Evolutionary conservation across 2,329 filamentous ascomycete genomes (phyloP).

Genomic region (Chaetomium sp.): DNA sequence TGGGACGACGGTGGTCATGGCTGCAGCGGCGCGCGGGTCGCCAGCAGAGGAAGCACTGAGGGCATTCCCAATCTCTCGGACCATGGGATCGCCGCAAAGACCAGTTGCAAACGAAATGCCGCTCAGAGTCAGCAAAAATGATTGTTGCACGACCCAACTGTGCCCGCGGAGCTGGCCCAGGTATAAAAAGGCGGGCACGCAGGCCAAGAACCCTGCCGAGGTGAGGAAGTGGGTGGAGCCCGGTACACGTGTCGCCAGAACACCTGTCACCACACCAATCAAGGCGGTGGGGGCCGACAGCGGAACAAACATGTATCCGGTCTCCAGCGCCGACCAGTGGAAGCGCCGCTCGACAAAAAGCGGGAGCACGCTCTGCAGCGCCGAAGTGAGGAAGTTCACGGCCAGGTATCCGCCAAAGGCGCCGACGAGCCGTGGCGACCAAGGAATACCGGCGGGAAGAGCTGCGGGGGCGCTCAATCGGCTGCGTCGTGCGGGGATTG

Average conservation of each 20-base stretch:
- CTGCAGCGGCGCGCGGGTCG: constrained; percentile 10
- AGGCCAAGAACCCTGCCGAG: constrained; percentile 17
- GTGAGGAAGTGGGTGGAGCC: constrained; percentile 17
- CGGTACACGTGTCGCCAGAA: constrained; percentile 11
- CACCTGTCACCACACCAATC: constrained; percentile 14
- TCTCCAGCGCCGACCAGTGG: constrained; percentile 14
- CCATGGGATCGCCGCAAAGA: constrained; percentile 19
- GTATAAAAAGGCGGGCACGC: constrained; percentile 16
- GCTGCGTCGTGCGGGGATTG: neutral
- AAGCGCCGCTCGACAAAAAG: constrained; percentile 16
- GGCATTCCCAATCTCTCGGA: constrained; percentile 15
- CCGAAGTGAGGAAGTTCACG: constrained; percentile 16
- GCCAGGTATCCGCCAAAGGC: constrained; percentile 19
- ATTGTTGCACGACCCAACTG: neutral
- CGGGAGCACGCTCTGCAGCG: constrained; percentile 21
- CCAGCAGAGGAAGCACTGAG: neutral
- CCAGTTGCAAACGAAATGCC: constrained; percentile 19
- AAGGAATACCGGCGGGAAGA: neutral
- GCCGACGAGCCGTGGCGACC: constrained; percentile 13
- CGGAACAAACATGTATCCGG: constrained; percentile 18
- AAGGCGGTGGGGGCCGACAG: constrained; percentile 20
- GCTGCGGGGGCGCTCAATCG: neutral
- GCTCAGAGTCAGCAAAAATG: constrained; percentile 15
- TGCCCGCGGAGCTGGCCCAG: constrained; percentile 11
- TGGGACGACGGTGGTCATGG: constrained; percentile 14